These are phyloP conservation scores for Pseudocercospora pini-densiflorae DNA, from an alignment of 2,329 filamentous ascomycete species.

Conservation along the genomic window DNA sequence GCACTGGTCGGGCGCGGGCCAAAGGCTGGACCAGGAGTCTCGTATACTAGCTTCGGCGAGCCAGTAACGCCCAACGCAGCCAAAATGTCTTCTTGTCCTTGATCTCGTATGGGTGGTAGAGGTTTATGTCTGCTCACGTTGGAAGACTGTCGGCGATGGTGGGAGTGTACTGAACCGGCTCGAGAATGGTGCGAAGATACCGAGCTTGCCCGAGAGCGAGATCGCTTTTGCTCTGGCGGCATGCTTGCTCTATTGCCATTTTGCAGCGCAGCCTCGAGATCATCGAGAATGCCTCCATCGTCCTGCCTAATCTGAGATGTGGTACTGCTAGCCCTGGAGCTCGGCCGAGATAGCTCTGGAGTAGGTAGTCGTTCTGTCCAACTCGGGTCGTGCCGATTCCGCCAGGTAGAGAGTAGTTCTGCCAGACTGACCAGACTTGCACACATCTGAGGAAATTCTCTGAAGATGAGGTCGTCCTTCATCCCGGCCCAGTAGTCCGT, in stretches of 20 bases:
- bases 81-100: constrained; percentile 42
- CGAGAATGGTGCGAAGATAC: constrained; percentile 31
- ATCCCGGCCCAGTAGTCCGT: constrained; percentile 56
- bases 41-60: constrained; percentile 42
- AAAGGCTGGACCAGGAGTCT: constrained; percentile 44
- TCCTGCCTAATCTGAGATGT: constrained; percentile 5
- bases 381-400: constrained; percentile 27
- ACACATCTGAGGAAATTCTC: constrained; percentile 49
- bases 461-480: constrained; percentile 56
- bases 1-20: constrained; percentile 32
- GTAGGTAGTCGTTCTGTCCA: constrained; percentile 27
- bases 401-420: constrained; percentile 39
- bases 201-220: constrained; percentile 21
- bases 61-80: constrained; percentile 44
- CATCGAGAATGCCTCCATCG: constrained; percentile 26
- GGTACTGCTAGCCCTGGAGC: constrained; percentile 16
- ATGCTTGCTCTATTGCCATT: constrained; percentile 8
- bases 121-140: constrained; percentile 32
- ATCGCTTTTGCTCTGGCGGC: constrained; percentile 8
- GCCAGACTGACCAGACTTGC: constrained; percentile 48
- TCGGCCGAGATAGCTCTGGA: constrained; percentile 26
- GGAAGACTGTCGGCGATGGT: constrained; percentile 21
- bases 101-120: constrained; percentile 35
- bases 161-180: constrained; percentile 34
- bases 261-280: constrained; percentile 40